phyloP scores from a whole-genome alignment of 257 asterid species.

The Ilex aquifolium region DNA sequence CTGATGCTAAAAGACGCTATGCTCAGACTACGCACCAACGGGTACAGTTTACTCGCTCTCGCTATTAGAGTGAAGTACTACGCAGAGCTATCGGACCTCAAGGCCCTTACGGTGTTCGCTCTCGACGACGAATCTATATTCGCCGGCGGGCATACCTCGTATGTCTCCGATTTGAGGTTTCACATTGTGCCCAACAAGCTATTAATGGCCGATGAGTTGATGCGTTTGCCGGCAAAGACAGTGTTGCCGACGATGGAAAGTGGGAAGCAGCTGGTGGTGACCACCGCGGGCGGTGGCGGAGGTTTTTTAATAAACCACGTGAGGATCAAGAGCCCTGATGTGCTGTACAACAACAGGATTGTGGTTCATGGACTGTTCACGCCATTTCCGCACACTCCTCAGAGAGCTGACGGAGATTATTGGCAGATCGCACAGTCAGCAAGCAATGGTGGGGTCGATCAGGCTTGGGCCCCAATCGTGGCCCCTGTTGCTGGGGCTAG shows the following conservation, averaged over 20 bases:
- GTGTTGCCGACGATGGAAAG: constrained; percentile 50
- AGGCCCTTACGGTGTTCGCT: constrained; percentile 64
- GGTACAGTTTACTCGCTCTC: constrained; percentile 52
- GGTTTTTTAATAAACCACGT: constrained; percentile 52
- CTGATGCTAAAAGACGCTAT: constrained; percentile 52
- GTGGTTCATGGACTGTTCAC: constrained; percentile 60
- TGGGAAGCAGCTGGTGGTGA: constrained; percentile 55
- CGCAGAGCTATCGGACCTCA: constrained; percentile 42
- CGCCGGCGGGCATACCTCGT: constrained; percentile 41
- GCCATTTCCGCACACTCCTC: constrained; percentile 43
- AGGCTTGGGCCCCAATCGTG: too few relatives aligned
- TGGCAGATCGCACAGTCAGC: too few relatives aligned
- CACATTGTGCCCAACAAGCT: constrained; percentile 62
- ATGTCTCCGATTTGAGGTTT: constrained; percentile 48
- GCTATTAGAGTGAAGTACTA: constrained; percentile 48
- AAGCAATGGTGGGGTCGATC: too few relatives aligned
- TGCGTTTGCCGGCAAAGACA: constrained; percentile 30
- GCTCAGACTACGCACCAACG: constrained; percentile 46
- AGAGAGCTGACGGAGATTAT: too few relatives aligned
- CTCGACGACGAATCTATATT: constrained; percentile 57
- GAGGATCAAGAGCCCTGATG: constrained; percentile 39
- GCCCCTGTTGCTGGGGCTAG: too few relatives aligned
- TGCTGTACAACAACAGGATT: constrained; percentile 53
- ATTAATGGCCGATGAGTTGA: constrained; percentile 43
- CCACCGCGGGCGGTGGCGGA: constrained; percentile 57